Percentiles rank a stretch among this genome's conserved stretches.
phyloP scores from a whole-genome alignment of 768 basidiomycete species.

The Amanita muscaria region DNA sequence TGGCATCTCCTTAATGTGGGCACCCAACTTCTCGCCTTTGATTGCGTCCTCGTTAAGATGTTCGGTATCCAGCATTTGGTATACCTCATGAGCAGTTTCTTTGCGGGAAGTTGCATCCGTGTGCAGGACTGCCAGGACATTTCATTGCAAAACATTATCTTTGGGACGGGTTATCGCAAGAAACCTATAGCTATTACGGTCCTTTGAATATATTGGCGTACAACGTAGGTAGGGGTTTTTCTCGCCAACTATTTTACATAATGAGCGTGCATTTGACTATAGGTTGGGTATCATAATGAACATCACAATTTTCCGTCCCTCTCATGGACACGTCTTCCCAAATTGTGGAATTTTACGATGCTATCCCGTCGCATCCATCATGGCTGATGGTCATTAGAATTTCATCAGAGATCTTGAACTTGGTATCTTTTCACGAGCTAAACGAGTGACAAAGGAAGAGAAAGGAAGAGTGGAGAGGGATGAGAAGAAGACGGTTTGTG shows the following conservation, averaged over 20 bases:
- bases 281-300: slow-evolving; percentile 99
- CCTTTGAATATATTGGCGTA: slow-evolving; percentile 84
- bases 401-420: slow-evolving; percentile 89
- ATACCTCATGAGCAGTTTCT: slow-evolving; percentile 90
- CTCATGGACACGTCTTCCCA: slow-evolving; percentile 89
- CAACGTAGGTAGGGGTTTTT: slow-evolving; percentile 63
- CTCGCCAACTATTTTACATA: background rate
- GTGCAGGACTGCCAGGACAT: slow-evolving; percentile 92
- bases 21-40: too few species aligned
- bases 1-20: slow-evolving; percentile 91
- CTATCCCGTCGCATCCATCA: slow-evolving; percentile 28
- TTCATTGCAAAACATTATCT: slow-evolving; percentile 98
- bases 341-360: slow-evolving; percentile 51
- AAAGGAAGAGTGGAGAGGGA: background rate
- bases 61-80: slow-evolving; percentile 45
- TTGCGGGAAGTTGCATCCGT: slow-evolving; percentile 96
- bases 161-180: slow-evolving; percentile 87
- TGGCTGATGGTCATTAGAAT: slow-evolving; percentile 93
- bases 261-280: slow-evolving; percentile 1
- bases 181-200: slow-evolving; percentile 97
- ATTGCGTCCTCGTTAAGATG: slow-evolving; percentile 41
- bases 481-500: too few species aligned
- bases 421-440: slow-evolving; percentile 83
- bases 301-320: slow-evolving; percentile 98
- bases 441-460: slow-evolving; percentile 45